Evolutionary conservation across 352 stramenopile genomes (phyloP).

Genomic region (Phytopythium helicoides): DNA sequence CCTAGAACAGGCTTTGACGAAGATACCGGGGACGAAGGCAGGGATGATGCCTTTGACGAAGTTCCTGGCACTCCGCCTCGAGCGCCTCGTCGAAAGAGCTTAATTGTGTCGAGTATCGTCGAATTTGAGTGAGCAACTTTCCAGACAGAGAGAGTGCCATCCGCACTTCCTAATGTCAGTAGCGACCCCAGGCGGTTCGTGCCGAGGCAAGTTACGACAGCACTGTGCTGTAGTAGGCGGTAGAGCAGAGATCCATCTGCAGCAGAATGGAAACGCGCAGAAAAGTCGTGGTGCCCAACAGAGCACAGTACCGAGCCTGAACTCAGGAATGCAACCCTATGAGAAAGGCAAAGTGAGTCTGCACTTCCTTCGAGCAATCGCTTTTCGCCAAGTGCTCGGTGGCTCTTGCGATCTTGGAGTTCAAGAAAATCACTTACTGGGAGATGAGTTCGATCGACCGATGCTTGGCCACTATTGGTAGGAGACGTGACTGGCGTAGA

Average conservation of each 20-base stretch:
- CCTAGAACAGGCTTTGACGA: slow-evolving; percentile 58
- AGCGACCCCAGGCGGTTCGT: slow-evolving; percentile 45
- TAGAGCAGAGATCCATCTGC: slow-evolving; percentile 69
- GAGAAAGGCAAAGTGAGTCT: slow-evolving; percentile 9
- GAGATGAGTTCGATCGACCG: slow-evolving; percentile 11
- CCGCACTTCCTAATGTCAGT: slow-evolving; percentile 51
- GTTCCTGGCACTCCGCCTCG: neutral
- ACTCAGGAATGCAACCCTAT: slow-evolving; percentile 49
- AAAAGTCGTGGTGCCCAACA: slow-evolving; percentile 73
- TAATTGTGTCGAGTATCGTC: slow-evolving; percentile 72
- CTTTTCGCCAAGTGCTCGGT: slow-evolving; percentile 47
- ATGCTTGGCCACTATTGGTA: slow-evolving; percentile 3
- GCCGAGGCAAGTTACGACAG: slow-evolving; percentile 62
- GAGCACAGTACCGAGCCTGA: slow-evolving; percentile 55
- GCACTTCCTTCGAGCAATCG: slow-evolving; percentile 26
- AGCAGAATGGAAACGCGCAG: slow-evolving; percentile 69
- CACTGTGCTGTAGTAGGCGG: slow-evolving; percentile 68
- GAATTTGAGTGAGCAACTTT: slow-evolving; percentile 64
- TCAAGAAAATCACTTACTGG: slow-evolving; percentile 41
- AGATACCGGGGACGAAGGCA: slow-evolving; percentile 6
- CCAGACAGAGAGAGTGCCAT: slow-evolving; percentile 82
- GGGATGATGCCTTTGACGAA: neutral
- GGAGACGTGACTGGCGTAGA: slow-evolving; percentile 2
- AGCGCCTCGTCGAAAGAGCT: slow-evolving; percentile 55
- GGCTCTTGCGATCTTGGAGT: slow-evolving; percentile 64